Evolutionary conservation across 768 basidiomycete species (phyloP), one percentile per base, ranked within the genome.

Genomic region (Pleurotus citrinopileatus): DNA sequence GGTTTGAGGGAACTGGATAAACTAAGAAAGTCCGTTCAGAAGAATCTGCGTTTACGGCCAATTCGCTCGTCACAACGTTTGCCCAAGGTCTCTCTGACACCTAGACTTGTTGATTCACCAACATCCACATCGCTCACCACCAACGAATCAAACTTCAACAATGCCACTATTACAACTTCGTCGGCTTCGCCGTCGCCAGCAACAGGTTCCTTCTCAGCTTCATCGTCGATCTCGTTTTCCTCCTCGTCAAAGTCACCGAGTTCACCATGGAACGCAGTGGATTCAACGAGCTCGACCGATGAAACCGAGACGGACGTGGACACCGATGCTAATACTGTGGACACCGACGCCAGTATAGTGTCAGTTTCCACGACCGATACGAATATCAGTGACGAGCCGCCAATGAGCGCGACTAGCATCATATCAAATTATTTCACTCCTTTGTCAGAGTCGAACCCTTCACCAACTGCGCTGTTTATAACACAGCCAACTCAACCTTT

Each of bases 31-130:
- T 88, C 74, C 60, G 87, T 93, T 2, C 82, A 86, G 69, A 78
- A 83, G 68, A 93, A 93, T 60, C 78, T 93, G 32, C 84, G 82
- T 55, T 76, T 93, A 29, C 80, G 91, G 19, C 91, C 91, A 25
- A 86, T 93, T 54, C 80, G 82, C 46, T 85, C 86, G 20, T 72
- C 75, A 32, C 71, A 74, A 42, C 64, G 73, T n/a, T 69, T 83
- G 40, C 76, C 80, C 38, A 40, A 6, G 7, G 6, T 13, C 26
- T 34, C 51, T 34, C 55, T n/a, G 45, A 8, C 44, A n/a, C 40
- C 55, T n/a, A n/a, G n/a, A n/a, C n/a, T n/a, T n/a, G n/a, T n/a
- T n/a, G n/a, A n/a, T n/a, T n/a, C n/a, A n/a, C n/a, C n/a, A n/a
- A n/a, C n/a, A n/a, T n/a, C n/a, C n/a, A n/a, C n/a, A n/a, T n/a